phyloP scores from a whole-genome alignment of 805 yeast genomes.

The Candida pini region DNA sequence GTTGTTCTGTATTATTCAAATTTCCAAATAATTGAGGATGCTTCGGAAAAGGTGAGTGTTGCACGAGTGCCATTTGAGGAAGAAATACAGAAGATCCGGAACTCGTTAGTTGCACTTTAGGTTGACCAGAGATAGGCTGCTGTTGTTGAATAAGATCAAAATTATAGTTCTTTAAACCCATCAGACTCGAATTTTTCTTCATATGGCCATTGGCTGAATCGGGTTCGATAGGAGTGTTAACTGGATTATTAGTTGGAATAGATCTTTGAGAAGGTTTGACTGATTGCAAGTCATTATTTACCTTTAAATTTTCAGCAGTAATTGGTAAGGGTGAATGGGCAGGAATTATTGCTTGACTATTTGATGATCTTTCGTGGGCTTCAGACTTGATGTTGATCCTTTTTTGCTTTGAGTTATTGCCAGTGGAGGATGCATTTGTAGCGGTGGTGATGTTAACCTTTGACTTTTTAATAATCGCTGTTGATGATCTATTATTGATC shows the following conservation, averaged over 20 bases:
- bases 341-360: background rate
- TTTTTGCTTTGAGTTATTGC: background rate
- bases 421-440: background rate
- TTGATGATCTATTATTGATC: background rate
- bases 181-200: slow-evolving; percentile 3
- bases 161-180: slow-evolving; percentile 8
- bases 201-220: background rate
- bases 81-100: background rate
- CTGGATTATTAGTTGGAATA: background rate
- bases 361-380: background rate
- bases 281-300: slow-evolving; percentile 1
- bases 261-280: background rate
- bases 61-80: background rate
- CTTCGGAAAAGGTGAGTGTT: no score
- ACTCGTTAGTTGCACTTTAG: no score
- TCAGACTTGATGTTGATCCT: background rate
- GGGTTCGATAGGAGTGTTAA: background rate
- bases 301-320: background rate
- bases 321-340: background rate
- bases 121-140: no score
- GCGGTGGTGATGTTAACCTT: background rate
- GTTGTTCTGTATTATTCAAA: background rate
- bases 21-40: no score
- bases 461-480: background rate
- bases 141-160: slow-evolving; percentile 5